Conservation (phyloP, 2,329 filamentous ascomycete species). For the Penicillium occitanis region DNA sequence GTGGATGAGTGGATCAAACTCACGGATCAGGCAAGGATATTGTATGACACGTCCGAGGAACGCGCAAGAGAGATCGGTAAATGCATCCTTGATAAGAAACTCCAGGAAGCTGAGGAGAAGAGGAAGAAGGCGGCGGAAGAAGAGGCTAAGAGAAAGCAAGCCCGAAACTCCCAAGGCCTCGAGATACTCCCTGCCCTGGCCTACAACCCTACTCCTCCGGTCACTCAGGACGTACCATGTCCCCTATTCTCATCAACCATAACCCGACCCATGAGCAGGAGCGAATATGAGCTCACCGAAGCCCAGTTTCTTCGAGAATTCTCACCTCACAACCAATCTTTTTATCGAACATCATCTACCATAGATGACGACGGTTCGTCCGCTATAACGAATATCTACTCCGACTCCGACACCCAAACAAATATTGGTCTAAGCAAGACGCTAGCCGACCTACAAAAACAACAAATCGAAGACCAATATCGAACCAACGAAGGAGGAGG, state of each 20-base stretch:
- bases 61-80: neutral
- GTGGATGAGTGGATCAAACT: constrained; percentile 32
- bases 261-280: neutral
- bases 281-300: neutral
- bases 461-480: neutral
- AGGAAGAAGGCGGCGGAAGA: neutral
- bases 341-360: neutral
- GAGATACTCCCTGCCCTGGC: neutral
- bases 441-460: neutral
- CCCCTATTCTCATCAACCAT: neutral
- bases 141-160: neutral
- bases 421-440: neutral
- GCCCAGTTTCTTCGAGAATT: neutral
- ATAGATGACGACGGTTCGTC: neutral
- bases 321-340: neutral
- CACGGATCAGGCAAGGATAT: constrained; percentile 15
- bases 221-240: neutral
- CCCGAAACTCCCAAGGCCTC: neutral
- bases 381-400: neutral
- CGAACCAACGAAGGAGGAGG: neutral
- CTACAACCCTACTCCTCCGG: neutral
- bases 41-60: constrained; percentile 3
- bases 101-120: neutral
- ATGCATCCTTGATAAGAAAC: neutral
- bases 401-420: neutral